These are phyloP conservation scores for Atkinsonella hypoxylon DNA, from an alignment of 2,329 filamentous ascomycete genomes.

Conservation along the genomic window DNA sequence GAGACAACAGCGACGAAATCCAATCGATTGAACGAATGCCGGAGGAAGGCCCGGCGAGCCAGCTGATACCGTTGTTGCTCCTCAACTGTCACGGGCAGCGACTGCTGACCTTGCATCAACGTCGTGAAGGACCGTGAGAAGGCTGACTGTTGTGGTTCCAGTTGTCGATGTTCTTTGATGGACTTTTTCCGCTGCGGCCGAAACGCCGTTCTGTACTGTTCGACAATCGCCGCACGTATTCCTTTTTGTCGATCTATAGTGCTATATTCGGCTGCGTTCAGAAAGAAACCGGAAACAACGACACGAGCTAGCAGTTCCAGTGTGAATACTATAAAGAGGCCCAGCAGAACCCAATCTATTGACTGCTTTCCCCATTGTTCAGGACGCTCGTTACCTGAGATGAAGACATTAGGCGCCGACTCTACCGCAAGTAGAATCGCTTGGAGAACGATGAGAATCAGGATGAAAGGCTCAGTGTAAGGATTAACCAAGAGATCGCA, in stretches of 20 bases:
- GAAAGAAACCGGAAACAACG: conserved; percentile 84
- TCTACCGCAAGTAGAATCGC: conserved; percentile 81
- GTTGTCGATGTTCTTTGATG: conserved; percentile 39
- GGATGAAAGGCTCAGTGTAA: conserved; percentile 72
- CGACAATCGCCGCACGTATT: conserved; percentile 58
- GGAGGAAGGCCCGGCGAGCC: conserved; percentile 80
- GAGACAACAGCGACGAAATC: conserved; percentile 92
- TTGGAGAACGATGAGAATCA: conserved; percentile 80
- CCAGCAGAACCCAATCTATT: conserved; percentile 73
- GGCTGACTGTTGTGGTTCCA: conserved; percentile 43
- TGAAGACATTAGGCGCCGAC: conserved; percentile 58
- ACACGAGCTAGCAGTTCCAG: conserved; percentile 72
- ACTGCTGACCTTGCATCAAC: conserved; percentile 50
- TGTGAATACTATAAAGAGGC: conserved; percentile 80
- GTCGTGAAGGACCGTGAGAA: conserved; percentile 73
- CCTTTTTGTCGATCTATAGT: conserved; percentile 72
- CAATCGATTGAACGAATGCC: conserved; percentile 90
- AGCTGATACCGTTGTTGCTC: conserved; percentile 76
- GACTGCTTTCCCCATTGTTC: conserved; percentile 52
- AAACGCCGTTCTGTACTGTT: conserved; percentile 70
- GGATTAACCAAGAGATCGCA: conserved; percentile 81
- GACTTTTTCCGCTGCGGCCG: conserved; percentile 67
- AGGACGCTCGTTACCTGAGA: conserved; percentile 46
- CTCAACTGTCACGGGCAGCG: conserved; percentile 49
- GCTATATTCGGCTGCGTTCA: conserved; percentile 87